Percentiles rank a stretch among this genome's conserved stretches.
phyloP scores from a whole-genome alignment of 1,284 basidiomycete genomes.

The Cryptococcus neoformans region DNA sequence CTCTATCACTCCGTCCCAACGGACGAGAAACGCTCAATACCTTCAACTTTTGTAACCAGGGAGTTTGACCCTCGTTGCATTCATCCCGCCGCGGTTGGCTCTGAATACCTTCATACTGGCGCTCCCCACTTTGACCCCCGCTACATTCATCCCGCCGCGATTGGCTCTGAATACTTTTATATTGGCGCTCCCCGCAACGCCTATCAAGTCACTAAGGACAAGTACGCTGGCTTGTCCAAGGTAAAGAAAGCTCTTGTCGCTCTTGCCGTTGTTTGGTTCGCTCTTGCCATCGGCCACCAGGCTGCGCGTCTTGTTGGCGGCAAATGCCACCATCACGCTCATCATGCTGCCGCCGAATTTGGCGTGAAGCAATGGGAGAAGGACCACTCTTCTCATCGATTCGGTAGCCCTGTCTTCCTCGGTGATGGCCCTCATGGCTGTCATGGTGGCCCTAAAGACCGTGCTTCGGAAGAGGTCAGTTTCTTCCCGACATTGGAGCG shows the following conservation, averaged over 20 bases:
- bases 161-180: background rate
- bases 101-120: background rate
- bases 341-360: conserved; percentile 1
- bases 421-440: background rate
- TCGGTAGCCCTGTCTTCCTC: background rate
- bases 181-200: background rate
- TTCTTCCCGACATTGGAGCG: background rate
- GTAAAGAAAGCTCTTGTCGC: conserved; percentile 16
- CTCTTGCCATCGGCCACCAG: conserved; percentile 3
- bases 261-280: conserved; percentile 9
- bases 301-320: conserved; percentile 1
- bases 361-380: background rate
- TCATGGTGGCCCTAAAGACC: background rate
- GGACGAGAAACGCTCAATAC: conserved; percentile 11
- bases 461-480: background rate
- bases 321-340: conserved; percentile 1
- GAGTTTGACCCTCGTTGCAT: background rate
- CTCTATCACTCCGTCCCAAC: conserved; percentile 10
- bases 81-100: conserved; percentile 14
- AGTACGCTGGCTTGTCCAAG: conserved; percentile 6
- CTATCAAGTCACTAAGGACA: conserved; percentile 1
- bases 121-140: background rate
- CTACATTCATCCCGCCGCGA: conserved; percentile 10
- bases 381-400: too few relatives aligned
- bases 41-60: background rate